These are phyloP conservation scores for Francoa sonchifolia DNA, from an alignment of 441 rosid genomes.

Conservation along the genomic window DNA sequence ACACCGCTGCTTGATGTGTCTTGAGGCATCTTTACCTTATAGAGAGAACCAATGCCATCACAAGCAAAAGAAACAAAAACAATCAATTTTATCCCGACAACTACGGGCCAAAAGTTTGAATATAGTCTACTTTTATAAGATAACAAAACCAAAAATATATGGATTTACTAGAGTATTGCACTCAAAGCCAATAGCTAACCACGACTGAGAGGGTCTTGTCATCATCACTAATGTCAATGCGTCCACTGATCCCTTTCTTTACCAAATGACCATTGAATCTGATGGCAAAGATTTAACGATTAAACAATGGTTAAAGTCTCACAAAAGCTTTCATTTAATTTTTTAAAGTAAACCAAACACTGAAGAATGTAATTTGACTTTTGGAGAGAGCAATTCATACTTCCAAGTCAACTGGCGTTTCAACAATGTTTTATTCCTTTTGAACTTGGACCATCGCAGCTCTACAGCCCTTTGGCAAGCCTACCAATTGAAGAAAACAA, in stretches of 20 bases:
- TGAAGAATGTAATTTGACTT: constrained; percentile 5
- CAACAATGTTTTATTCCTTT: constrained; percentile 18
- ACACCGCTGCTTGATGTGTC: constrained; percentile 67
- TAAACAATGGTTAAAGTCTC: too few relatives aligned
- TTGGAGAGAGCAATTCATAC: constrained; percentile 26
- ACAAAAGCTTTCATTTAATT: too few relatives aligned
- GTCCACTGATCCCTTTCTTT: constrained; percentile 90
- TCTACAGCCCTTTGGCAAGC: constrained; percentile 44
- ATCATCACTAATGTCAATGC: constrained; percentile 56
- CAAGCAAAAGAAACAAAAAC: neutral
- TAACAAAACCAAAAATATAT: neutral
- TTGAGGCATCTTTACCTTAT: constrained; percentile 95
- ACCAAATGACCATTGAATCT: constrained; percentile 82
- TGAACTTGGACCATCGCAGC: constrained; percentile 19
- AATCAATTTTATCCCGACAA: neutral
- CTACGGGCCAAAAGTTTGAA: neutral
- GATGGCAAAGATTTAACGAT: constrained; percentile 14
- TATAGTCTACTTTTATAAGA: neutral
- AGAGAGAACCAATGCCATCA: constrained; percentile 8
- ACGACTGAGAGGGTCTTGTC: constrained; percentile 62
- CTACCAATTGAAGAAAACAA: constrained; percentile 15
- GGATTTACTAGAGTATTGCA: too few relatives aligned
- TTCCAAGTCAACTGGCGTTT: constrained; percentile 63
- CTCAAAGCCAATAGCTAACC: constrained; percentile 26
- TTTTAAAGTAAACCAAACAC: constrained; percentile 6